Evolutionary conservation across 1,284 basidiomycete genomes (phyloP).

Genomic region (Stereum hirsutum): DNA sequence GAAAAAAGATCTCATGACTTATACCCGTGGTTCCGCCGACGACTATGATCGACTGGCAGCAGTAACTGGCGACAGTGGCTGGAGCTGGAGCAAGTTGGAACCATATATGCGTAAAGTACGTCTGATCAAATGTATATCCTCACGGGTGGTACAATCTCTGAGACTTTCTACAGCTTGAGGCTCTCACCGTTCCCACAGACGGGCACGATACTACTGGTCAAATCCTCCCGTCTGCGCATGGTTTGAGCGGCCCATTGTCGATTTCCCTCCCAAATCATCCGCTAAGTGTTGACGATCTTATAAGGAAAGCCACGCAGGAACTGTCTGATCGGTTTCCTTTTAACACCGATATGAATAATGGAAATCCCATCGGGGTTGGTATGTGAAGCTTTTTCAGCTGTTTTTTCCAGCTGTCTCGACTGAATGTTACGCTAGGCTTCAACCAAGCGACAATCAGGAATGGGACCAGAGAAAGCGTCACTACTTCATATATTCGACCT

Average conservation of each 20-base stretch:
- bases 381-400: background rate
- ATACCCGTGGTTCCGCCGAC: constrained; percentile 15
- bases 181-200: background rate
- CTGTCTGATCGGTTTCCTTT: constrained; percentile 25
- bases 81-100: constrained; percentile 16
- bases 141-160: background rate
- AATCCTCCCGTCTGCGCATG: background rate
- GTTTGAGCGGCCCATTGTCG: background rate
- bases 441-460: constrained; percentile 21
- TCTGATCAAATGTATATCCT: background rate
- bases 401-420: background rate
- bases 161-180: background rate
- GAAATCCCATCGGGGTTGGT: constrained; percentile 22
- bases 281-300: constrained; percentile 20
- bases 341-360: constrained; percentile 29
- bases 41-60: constrained; percentile 14
- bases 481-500: constrained; percentile 28
- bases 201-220: background rate
- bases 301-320: constrained; percentile 23
- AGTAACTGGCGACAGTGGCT: constrained; percentile 13
- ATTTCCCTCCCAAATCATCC: constrained; percentile 20
- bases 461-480: constrained; percentile 24
- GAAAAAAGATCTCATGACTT: constrained; percentile 14
- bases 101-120: constrained; percentile 14
- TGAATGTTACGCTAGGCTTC: constrained; percentile 20